Evolutionary conservation across 148 eudicot genomes (phyloP).

Genomic region (Linanthus parryae): DNA sequence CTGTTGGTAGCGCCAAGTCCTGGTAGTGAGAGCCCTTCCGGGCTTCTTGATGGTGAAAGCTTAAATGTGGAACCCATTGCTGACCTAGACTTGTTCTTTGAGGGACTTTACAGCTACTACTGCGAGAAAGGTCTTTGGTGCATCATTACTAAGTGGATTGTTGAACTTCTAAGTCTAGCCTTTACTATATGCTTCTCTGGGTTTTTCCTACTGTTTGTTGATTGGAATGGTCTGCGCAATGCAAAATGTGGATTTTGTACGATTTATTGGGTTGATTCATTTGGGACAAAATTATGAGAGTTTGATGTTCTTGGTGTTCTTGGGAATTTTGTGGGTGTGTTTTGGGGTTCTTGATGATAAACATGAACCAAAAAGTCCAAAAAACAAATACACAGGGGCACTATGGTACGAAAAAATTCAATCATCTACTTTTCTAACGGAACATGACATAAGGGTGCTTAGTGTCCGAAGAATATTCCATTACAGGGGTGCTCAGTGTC

Average conservation of each 20-base stretch:
- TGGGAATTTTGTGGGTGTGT: too few relatives aligned
- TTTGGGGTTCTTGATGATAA: too few relatives aligned
- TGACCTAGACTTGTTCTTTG: constrained; percentile 89
- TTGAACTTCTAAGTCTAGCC: constrained; percentile 81
- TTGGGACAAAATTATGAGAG: too few relatives aligned
- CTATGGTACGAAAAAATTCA: too few relatives aligned
- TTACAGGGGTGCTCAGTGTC: too few relatives aligned
- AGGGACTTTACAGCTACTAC: constrained; percentile 84
- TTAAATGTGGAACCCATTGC: constrained; percentile 69
- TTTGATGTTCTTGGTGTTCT: too few relatives aligned
- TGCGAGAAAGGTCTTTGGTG: constrained; percentile 99
- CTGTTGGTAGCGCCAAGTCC: constrained; percentile 77
- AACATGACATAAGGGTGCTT: too few relatives aligned
- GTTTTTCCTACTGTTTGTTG: constrained; percentile 80
- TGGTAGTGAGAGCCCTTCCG: constrained; percentile 97
- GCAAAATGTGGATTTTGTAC: constrained; percentile 99
- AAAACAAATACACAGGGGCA: too few relatives aligned
- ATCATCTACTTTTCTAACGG: too few relatives aligned
- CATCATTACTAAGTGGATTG: constrained; percentile 93
- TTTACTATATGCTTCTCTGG: constrained; percentile 95
- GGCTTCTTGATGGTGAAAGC: constrained; percentile 85
- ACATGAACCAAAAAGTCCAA: too few relatives aligned
- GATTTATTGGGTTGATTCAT: too few relatives aligned
- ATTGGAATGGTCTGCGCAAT: constrained; percentile 93
- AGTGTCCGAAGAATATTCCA: too few relatives aligned